Evolutionary conservation across 331 rosid species (phyloP).

Genomic region (Malus hybrid): DNA sequence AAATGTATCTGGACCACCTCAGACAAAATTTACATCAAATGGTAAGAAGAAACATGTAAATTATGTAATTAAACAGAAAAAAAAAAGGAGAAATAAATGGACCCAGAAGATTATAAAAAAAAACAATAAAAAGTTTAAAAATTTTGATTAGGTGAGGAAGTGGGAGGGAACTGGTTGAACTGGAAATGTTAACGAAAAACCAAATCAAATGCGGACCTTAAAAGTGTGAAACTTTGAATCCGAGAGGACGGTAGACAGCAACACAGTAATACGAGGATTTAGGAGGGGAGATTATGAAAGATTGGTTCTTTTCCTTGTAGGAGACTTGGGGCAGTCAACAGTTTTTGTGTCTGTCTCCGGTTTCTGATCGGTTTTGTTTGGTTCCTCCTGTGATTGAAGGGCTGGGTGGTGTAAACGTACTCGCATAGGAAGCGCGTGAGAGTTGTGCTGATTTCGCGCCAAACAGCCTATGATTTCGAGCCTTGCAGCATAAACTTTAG

Average conservation of each 20-base stretch:
- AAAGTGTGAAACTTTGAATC: neutral
- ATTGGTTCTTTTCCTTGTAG: neutral
- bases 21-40: neutral
- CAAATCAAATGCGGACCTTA: neutral
- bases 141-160: neutral
- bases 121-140: neutral
- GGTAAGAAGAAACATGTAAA: too few relatives aligned
- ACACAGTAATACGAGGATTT: neutral
- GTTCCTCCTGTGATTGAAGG: neutral
- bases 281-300: neutral
- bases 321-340: neutral
- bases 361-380: neutral
- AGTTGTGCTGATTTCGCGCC: neutral
- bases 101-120: neutral
- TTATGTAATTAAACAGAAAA: too few relatives aligned
- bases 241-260: neutral
- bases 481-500: too few relatives aligned
- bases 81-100: neutral
- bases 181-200: neutral
- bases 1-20: neutral
- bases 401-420: neutral
- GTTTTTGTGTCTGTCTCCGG: neutral
- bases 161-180: neutral
- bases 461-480: too few relatives aligned
- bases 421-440: neutral